Conservation (phyloP, 2,329 filamentous ascomycete genomes). For the Ascocoryne sarcoides region DNA sequence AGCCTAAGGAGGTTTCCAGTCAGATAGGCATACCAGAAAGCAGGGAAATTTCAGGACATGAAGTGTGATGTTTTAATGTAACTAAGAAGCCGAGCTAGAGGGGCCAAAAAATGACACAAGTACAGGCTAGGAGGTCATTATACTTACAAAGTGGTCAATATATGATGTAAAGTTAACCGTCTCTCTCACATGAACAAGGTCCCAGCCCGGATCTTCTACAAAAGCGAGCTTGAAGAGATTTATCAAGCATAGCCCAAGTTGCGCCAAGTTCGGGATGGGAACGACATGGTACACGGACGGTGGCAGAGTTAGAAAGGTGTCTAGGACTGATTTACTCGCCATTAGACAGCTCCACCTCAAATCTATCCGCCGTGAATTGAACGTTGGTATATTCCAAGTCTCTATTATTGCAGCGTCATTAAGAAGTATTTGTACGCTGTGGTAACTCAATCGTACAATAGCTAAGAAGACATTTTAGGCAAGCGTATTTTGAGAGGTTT, state of each 20-base stretch:
- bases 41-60: too few species aligned
- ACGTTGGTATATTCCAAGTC: too few species aligned
- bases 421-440: not conserved
- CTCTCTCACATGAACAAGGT: not conserved
- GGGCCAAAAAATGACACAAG: too few species aligned
- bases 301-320: not conserved
- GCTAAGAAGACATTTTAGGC: too few species aligned
- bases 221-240: not conserved
- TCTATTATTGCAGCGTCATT: too few species aligned
- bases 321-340: conserved; percentile 7
- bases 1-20: too few species aligned
- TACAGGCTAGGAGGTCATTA: too few species aligned
- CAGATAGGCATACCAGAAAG: too few species aligned
- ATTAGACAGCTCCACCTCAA: conserved; percentile 15
- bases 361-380: conserved; percentile 13
- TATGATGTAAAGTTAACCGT: not conserved
- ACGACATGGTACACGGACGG: not conserved
- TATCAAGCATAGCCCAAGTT: not conserved
- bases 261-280: not conserved
- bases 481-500: not conserved
- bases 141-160: too few species aligned
- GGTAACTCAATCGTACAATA: not conserved
- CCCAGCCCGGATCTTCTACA: not conserved
- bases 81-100: too few species aligned
- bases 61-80: too few species aligned